phyloP scores from a whole-genome alignment of 129 eudicot genomes.

The Saposhnikovia divaricata region DNA sequence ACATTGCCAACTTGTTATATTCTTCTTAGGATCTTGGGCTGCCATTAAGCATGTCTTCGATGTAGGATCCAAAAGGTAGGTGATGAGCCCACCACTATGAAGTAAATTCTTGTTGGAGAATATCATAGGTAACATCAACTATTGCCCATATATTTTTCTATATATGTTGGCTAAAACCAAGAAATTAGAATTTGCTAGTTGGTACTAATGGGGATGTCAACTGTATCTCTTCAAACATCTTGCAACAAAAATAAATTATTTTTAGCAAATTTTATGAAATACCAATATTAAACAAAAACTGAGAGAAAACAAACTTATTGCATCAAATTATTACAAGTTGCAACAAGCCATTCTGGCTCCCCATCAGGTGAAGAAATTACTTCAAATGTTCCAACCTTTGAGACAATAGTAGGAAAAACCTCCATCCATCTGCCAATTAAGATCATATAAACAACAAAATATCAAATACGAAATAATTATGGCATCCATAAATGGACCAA shows the following conservation, averaged over 20 bases:
- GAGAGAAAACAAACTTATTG: neutral
- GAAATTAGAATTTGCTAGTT: neutral
- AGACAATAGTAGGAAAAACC: constrained; percentile 47
- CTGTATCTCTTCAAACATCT: neutral
- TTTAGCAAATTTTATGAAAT: neutral
- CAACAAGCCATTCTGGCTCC: constrained; percentile 40
- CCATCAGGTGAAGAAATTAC: constrained; percentile 22
- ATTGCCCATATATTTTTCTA: constrained; percentile 59
- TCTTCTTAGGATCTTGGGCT: no score
- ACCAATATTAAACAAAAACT: neutral
- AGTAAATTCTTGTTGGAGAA: constrained; percentile 20
- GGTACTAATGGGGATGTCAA: neutral
- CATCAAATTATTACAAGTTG: no score
- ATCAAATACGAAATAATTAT: no score
- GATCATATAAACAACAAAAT: no score
- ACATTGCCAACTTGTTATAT: no score
- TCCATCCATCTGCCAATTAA: constrained; percentile 45
- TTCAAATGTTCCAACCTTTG: constrained; percentile 39
- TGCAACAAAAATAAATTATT: neutral
- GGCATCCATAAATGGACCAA: no score
- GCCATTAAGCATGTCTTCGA: constrained; percentile 39
- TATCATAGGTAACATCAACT: constrained; percentile 51
- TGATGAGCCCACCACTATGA: constrained; percentile 25
- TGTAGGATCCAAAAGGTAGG: constrained; percentile 72
- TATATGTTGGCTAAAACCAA: neutral